Percentiles rank a stretch among this genome's conserved stretches.
Conservation (phyloP, 495 filamentous ascomycete species). For the Haplographium delicatum region DNA sequence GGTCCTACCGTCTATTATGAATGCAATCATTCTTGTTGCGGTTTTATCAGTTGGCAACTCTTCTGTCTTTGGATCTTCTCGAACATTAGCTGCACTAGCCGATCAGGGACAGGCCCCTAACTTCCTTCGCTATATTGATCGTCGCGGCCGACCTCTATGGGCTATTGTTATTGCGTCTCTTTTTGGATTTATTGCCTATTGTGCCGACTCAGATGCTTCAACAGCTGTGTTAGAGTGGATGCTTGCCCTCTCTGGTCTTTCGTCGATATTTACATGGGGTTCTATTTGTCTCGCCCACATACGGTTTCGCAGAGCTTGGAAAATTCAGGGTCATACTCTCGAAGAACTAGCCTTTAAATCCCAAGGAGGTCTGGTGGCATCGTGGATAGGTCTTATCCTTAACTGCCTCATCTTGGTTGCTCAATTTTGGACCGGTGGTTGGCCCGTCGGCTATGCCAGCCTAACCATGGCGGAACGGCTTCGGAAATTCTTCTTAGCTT, state of each 20-base stretch:
- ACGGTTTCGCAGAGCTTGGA: conserved; percentile 81
- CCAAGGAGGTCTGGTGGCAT: conserved; percentile 75
- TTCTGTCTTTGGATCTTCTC: conserved; percentile 79
- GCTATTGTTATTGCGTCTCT: conserved; percentile 63
- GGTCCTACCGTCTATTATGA: conserved; percentile 78
- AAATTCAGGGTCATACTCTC: conserved; percentile 58
- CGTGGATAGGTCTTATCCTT: conserved; percentile 75
- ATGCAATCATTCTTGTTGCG: conserved; percentile 82
- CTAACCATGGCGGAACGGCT: conserved; percentile 40
- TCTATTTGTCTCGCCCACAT: conserved; percentile 87
- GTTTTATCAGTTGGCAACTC: conserved; percentile 86
- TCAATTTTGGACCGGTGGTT: conserved; percentile 90
- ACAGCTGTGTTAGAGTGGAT: conserved; percentile 77
- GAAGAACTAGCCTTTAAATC: conserved; percentile 76
- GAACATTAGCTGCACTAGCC: conserved; percentile 80
- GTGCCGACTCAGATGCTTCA: conserved; percentile 62
- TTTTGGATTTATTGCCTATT: conserved; percentile 73
- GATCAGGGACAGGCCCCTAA: conserved; percentile 78
- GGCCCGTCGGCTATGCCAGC: conserved; percentile 57
- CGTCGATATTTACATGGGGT: conserved; percentile 89
- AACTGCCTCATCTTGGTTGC: conserved; percentile 80
- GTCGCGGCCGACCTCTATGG: conserved; percentile 71
- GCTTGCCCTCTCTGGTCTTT: conserved; percentile 81
- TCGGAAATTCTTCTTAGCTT: conserved; percentile 69
- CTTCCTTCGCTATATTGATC: conserved; percentile 77